These are phyloP conservation scores for Erodium maritimum DNA, from an alignment of 345 rosid species.

Conservation along the genomic window DNA sequence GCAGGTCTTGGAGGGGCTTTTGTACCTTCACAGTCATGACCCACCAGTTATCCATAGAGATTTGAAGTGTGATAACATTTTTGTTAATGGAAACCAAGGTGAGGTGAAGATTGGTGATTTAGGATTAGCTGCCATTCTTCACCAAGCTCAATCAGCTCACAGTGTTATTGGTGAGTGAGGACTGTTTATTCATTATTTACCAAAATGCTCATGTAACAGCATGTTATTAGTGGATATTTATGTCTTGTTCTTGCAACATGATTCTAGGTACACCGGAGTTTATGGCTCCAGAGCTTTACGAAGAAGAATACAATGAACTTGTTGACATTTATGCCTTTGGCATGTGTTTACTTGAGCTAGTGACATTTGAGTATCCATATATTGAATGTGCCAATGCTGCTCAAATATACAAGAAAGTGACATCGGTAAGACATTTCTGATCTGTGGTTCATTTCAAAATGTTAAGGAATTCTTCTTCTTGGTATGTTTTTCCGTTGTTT, in stretches of 20 bases:
- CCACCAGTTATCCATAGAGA: constrained; percentile 97
- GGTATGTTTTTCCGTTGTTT: too few species aligned
- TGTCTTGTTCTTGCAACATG: not conserved
- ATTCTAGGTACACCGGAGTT: constrained; percentile 84
- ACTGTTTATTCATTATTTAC: not conserved
- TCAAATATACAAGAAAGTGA: constrained; percentile 91
- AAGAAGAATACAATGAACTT: constrained; percentile 91
- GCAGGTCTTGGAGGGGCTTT: constrained; percentile 77
- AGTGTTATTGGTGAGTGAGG: constrained; percentile 59
- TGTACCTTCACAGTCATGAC: constrained; percentile 76
- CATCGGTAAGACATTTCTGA: constrained; percentile 45
- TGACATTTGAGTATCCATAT: constrained; percentile 85
- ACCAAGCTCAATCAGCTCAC: constrained; percentile 65
- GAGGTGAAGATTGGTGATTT: constrained; percentile 96
- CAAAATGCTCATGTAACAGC: not conserved
- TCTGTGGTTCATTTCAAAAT: constrained; percentile 4
- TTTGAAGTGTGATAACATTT: constrained; percentile 89
- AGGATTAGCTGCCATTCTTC: constrained; percentile 71
- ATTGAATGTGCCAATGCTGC: constrained; percentile 85
- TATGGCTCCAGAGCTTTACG: constrained; percentile 99
- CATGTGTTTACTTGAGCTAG: constrained; percentile 92
- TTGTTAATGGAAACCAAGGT: constrained; percentile 93
- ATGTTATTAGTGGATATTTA: not conserved
- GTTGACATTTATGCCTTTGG: constrained; percentile 96
- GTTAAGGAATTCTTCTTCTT: constrained; percentile 3